phyloP scores from a whole-genome alignment of 169 alveolate species.

The Theileria parva region DNA sequence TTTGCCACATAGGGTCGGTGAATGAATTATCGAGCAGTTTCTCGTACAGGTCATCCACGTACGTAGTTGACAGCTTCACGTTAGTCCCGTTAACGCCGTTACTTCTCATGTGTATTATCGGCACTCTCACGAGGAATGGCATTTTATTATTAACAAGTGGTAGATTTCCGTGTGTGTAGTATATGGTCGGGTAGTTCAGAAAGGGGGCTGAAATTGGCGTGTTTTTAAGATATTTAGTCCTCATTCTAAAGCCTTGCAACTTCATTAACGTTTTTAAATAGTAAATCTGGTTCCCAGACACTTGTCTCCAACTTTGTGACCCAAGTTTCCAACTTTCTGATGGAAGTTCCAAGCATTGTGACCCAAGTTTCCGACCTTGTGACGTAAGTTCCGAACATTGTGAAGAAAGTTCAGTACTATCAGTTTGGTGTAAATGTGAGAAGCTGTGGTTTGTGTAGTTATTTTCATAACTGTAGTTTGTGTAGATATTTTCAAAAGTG shows the following conservation, averaged over 20 bases:
- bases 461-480: too few species aligned
- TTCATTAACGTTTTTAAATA: conserved; percentile 59
- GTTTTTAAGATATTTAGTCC: not conserved
- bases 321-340: not conserved
- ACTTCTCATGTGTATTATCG: conserved; percentile 36
- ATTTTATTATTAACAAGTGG: conserved; percentile 13
- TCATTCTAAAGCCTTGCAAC: not conserved
- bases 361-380: too few species aligned
- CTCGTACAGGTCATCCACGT: conserved; percentile 15
- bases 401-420: too few species aligned
- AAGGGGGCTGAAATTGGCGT: not conserved
- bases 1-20: not conserved
- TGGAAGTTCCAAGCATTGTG: not conserved
- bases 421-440: too few species aligned
- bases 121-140: conserved; percentile 57
- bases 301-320: not conserved
- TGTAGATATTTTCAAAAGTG: conserved; percentile 23
- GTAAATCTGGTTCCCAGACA: conserved; percentile 45
- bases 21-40: conserved; percentile 16
- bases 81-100: conserved; percentile 56
- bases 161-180: not conserved
- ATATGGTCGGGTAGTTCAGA: not conserved
- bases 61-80: conserved; percentile 1
- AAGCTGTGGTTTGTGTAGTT: too few species aligned
- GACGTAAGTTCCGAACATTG: too few species aligned